Evolutionary conservation across 306 rosid species (phyloP).

Genomic region (cucumber (Cucumis sativus)): DNA sequence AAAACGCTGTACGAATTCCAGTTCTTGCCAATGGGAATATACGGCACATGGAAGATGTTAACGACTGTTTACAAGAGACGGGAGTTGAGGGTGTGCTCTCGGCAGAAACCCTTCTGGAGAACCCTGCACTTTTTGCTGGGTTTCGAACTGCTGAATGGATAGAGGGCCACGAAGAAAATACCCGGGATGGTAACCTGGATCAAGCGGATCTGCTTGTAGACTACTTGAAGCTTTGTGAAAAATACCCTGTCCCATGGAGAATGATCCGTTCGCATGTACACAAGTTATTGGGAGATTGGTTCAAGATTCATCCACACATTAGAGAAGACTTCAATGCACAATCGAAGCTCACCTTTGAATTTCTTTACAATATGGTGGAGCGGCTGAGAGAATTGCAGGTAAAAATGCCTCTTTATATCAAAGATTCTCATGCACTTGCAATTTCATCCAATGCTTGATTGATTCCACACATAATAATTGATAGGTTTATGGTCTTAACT

Average conservation of each 20-base stretch:
- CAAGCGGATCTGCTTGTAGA: constrained; percentile 72
- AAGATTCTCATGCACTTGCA: constrained; percentile 14
- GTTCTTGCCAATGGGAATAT: constrained; percentile 49
- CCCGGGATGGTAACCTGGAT: constrained; percentile 43
- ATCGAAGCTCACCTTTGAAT: constrained; percentile 62
- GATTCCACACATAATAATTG: not conserved
- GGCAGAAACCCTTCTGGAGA: constrained; percentile 77
- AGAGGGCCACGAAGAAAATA: constrained; percentile 20
- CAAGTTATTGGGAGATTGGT: constrained; percentile 90
- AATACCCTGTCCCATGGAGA: constrained; percentile 80
- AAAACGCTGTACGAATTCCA: constrained; percentile 57
- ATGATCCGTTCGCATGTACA: constrained; percentile 91
- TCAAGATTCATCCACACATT: constrained; percentile 74
- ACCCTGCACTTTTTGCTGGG: constrained; percentile 90
- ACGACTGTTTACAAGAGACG: constrained; percentile 27
- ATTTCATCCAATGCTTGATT: constrained; percentile 7
- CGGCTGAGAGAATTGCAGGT: constrained; percentile 56
- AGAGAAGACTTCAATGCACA: constrained; percentile 83
- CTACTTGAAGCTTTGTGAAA: constrained; percentile 78
- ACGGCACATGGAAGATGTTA: constrained; percentile 42
- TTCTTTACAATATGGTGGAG: constrained; percentile 61
- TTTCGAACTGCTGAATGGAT: constrained; percentile 62
- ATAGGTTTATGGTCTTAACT: not conserved
- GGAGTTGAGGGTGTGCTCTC: constrained; percentile 50
- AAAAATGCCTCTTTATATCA: constrained; percentile 62